Conservation (phyloP, 108 stramenopile species). For the Nannochloropsis gaditana region DNA sequence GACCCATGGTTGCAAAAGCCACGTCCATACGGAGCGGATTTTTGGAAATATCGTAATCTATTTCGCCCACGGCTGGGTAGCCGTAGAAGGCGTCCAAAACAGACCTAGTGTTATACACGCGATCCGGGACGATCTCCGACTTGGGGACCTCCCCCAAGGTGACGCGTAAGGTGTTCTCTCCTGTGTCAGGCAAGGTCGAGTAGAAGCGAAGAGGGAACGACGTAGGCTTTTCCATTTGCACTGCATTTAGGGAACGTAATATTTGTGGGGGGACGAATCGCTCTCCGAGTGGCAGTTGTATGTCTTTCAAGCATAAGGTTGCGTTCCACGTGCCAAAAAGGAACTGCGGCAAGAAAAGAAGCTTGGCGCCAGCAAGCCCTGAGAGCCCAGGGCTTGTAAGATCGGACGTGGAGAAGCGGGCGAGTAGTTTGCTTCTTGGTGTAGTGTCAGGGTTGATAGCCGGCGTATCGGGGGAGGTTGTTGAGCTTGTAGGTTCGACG, state of each 20-base stretch:
- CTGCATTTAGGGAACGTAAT: background rate
- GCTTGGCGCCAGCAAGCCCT: background rate
- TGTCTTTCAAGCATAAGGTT: background rate
- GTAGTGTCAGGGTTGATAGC: background rate
- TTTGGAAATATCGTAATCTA: background rate
- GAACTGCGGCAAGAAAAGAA: background rate
- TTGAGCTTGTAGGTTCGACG: background rate
- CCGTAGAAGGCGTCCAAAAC: background rate
- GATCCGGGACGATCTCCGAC: slow-evolving; percentile 16
- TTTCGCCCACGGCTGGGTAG: background rate
- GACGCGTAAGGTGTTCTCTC: background rate
- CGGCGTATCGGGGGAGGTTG: background rate
- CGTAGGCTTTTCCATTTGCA: background rate
- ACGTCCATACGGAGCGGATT: background rate
- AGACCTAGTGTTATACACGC: background rate
- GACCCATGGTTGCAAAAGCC: background rate
- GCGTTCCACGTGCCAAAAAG: background rate
- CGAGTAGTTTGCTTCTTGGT: background rate
- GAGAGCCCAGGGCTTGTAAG: background rate
- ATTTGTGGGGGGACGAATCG: background rate
- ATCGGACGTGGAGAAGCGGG: background rate
- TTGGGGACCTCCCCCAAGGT: background rate
- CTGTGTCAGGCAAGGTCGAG: background rate
- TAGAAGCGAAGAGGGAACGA: background rate
- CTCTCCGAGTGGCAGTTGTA: background rate